phyloP scores from a whole-genome alignment of 2,329 filamentous ascomycete species.

The Botrytis hyacinthi region DNA sequence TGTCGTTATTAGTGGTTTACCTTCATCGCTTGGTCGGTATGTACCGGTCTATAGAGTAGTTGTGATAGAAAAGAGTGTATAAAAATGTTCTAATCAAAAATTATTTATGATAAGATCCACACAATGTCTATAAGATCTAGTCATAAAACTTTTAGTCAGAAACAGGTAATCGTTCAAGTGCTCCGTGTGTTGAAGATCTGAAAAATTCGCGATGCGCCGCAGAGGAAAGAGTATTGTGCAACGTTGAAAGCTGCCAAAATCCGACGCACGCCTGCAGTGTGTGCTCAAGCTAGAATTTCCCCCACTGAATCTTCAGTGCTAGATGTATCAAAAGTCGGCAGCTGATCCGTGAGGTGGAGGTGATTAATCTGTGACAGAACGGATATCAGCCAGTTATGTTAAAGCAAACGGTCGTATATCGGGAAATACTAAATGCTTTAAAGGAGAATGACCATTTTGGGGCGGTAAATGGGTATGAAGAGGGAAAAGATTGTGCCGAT shows the following conservation, averaged over 20 bases:
- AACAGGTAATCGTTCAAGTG: not conserved
- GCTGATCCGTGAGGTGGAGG: slow-evolving; percentile 35
- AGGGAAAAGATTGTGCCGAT: slow-evolving; percentile 32
- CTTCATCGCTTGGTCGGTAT: slow-evolving; percentile 15
- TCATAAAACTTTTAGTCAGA: not conserved
- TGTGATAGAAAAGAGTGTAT: not conserved
- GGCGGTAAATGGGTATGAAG: slow-evolving; percentile 28
- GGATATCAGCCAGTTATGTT: slow-evolving; percentile 34
- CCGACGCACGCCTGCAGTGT: slow-evolving; percentile 34
- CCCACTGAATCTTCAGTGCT: slow-evolving; percentile 28
- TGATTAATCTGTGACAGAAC: slow-evolving; percentile 33
- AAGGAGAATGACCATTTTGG: slow-evolving; percentile 29
- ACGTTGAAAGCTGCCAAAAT: slow-evolving; percentile 35
- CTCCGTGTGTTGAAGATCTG: slow-evolving; percentile 16
- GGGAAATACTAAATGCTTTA: slow-evolving; percentile 22
- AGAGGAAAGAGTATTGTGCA: slow-evolving; percentile 30
- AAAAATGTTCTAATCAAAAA: not conserved
- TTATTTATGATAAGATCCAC: not conserved
- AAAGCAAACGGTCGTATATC: slow-evolving; percentile 29
- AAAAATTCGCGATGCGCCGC: slow-evolving; percentile 33
- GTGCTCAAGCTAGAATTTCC: slow-evolving; percentile 28
- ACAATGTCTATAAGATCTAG: slow-evolving; percentile 8
- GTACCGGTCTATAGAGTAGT: slow-evolving; percentile 4
- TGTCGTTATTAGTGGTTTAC: slow-evolving; percentile 9
- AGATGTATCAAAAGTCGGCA: slow-evolving; percentile 35